These are phyloP conservation scores for Colletotrichum neosansevieriae DNA, from an alignment of 2,329 filamentous ascomycete species.

Conservation along the genomic window DNA sequence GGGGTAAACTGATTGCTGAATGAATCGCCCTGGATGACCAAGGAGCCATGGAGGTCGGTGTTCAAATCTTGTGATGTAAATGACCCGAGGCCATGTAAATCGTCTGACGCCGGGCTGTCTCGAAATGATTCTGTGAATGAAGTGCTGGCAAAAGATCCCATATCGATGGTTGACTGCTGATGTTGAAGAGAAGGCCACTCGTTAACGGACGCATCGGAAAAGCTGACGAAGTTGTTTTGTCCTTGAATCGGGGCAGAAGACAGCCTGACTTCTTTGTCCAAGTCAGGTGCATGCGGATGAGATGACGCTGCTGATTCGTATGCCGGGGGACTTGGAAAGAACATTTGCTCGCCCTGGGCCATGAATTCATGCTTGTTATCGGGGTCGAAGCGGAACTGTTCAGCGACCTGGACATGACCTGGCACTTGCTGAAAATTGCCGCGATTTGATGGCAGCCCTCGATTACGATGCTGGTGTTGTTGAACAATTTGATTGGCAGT, in stretches of 20 bases:
- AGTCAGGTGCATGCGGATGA: background rate
- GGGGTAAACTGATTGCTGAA: constrained; percentile 17
- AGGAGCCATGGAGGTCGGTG: background rate
- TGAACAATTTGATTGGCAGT: background rate
- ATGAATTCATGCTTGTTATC: constrained; percentile 8
- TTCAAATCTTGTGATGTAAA: constrained; percentile 12
- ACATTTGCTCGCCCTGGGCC: background rate
- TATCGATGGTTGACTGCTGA: background rate
- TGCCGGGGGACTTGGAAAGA: constrained; percentile 25
- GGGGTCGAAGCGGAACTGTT: background rate
- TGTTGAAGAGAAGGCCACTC: background rate
- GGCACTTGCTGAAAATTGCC: constrained; percentile 6
- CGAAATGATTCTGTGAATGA: constrained; percentile 1
- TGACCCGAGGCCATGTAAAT: constrained; percentile 8
- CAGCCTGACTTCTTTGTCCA: constrained; percentile 2
- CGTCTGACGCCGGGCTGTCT: background rate
- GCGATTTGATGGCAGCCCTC: background rate
- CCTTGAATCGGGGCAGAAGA: background rate
- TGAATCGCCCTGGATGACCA: background rate
- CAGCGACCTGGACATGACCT: background rate
- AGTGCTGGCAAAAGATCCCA: background rate
- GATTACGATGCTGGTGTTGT: constrained; percentile 6
- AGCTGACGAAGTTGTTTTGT: constrained; percentile 8
- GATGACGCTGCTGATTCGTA: constrained; percentile 10
- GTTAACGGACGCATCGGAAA: constrained; percentile 1